phyloP scores from a whole-genome alignment of 257 asterid species.

The Anisodus acutangulus region DNA sequence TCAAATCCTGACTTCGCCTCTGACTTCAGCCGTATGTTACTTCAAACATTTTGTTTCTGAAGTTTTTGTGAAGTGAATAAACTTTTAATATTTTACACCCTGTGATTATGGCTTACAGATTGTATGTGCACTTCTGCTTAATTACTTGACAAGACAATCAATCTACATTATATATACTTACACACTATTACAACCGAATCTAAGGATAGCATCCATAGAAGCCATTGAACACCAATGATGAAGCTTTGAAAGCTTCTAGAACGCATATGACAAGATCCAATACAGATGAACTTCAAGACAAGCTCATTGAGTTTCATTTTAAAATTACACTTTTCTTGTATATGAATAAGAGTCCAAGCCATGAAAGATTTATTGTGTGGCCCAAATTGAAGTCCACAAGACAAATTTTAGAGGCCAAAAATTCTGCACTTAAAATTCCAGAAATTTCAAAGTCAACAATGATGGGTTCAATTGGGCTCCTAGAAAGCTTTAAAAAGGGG shows the following conservation, averaged over 20 bases:
- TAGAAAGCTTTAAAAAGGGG: no score
- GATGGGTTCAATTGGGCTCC: not conserved
- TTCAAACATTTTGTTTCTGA: not conserved
- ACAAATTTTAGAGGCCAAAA: not conserved
- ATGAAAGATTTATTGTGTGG: not conserved
- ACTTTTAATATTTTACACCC: not conserved
- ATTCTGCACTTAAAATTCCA: not conserved
- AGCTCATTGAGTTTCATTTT: not conserved
- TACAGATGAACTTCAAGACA: not conserved
- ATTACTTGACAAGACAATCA: not conserved
- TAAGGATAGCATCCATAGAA: not conserved
- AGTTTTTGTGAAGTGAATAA: not conserved
- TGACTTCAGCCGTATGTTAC: no score
- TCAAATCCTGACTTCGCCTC: no score
- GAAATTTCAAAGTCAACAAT: not conserved
- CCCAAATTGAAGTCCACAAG: conserved; percentile 15
- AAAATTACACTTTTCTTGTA: not conserved
- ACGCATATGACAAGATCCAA: not conserved
- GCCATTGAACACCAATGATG: not conserved
- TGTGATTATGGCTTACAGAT: not conserved
- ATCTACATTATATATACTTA: not conserved
- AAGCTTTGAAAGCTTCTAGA: conserved; percentile 1
- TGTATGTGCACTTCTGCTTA: not conserved
- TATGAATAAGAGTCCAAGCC: not conserved
- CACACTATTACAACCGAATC: not conserved